Evolutionary conservation across 148 eudicot species (phyloP), one percentile per base, ranked within the genome.

Genomic region (Salicornia ramosissima): DNA sequence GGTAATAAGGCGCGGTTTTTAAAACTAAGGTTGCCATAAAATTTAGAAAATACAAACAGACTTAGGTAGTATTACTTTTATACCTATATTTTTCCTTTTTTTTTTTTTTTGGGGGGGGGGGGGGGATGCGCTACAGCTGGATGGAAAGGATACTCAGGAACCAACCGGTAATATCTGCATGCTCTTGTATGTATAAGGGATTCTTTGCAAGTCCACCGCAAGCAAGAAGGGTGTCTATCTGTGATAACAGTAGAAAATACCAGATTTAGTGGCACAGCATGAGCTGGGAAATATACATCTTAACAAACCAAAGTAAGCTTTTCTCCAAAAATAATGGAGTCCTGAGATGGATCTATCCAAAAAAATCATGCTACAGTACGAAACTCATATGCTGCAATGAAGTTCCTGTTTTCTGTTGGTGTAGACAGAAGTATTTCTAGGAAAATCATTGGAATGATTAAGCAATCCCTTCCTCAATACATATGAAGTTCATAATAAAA

Each of bases 191-290:
- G 79, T 88, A 94, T 77, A 94, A 72, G 30, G 91, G 71, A 71
- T 94, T 94, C 85, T 94, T 94, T 53, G 91, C 78, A 72, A 90
- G 97, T 70, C 98, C 97, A 82, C 98, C 98, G 60, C 97, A 90
- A 31, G 98, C 98, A 63, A 94, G 87, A 75, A 94, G 83, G 15
- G 90, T 90, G 81, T 94, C 90, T 77, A 94, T 84, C 98, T 94
- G 87, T 50, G 53, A 73, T 69, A 66, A 47, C 10, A 33, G 63
- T 18, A 57, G 46, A 67, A 26, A 60, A 42, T 34, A 22, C 31
- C 19, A 78, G 26, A 5, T 11, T 34, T 45, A 61, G 56, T 24
- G 57, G 52, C 22, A 67, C 21, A 30, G 71, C 43, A 50, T 22
- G 24, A 71, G 6, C 31, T 21, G 6, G 25, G 6, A 72, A 65